phyloP scores from a whole-genome alignment of 768 basidiomycete species.

The Naematelia aurantialba region DNA sequence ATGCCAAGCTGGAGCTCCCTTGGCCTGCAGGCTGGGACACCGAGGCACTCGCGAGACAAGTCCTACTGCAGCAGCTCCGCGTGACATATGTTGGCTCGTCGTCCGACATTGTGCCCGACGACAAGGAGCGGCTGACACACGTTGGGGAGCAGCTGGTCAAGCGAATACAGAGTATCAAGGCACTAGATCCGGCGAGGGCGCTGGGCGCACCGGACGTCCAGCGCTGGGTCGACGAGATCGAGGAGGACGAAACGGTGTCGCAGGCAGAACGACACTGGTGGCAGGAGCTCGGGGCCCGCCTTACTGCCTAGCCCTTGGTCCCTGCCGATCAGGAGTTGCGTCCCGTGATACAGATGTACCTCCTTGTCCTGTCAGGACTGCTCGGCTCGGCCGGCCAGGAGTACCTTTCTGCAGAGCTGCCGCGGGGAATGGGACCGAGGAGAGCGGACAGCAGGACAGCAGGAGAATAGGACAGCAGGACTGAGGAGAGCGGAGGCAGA shows the following conservation, averaged over 20 bases:
- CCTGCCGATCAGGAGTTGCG: neutral
- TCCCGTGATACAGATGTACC: neutral
- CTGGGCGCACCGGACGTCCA: constrained; percentile 23
- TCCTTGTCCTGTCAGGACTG: neutral
- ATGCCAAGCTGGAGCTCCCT: constrained; percentile 21
- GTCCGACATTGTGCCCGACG: constrained; percentile 21
- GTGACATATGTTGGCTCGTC: constrained; percentile 20
- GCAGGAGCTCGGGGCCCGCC: constrained; percentile 10
- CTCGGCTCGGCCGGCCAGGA: too few species aligned
- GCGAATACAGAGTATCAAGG: constrained; percentile 8
- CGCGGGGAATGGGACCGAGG: too few species aligned
- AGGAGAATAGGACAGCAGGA: too few species aligned
- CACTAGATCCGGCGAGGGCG: constrained; percentile 13
- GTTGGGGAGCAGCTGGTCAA: constrained; percentile 5
- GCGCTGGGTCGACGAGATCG: constrained; percentile 33
- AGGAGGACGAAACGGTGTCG: constrained; percentile 36
- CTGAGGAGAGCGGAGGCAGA: too few species aligned
- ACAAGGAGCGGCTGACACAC: constrained; percentile 16
- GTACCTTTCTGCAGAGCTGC: too few species aligned
- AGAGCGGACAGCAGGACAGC: too few species aligned
- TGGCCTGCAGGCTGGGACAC: constrained; percentile 42
- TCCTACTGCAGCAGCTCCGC: constrained; percentile 29
- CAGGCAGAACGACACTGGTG: constrained; percentile 35
- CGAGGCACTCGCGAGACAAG: constrained; percentile 30
- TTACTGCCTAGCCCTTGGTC: neutral